Conservation (phyloP, 2,329 filamentous ascomycete genomes). For the Hypoxylon rubiginosum region DNA sequence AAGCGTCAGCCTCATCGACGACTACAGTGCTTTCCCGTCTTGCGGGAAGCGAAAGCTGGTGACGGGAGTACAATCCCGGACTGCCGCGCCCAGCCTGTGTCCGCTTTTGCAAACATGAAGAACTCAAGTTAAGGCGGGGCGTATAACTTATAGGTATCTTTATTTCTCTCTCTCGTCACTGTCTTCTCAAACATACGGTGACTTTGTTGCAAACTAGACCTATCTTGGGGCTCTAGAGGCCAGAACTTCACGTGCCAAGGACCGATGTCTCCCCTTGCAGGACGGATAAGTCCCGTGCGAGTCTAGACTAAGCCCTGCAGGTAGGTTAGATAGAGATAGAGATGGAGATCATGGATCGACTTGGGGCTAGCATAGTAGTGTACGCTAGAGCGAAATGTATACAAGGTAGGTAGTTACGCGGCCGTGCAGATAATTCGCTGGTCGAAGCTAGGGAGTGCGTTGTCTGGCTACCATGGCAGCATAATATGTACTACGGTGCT, state of each 20-base stretch:
- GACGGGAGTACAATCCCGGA: conserved; percentile 24
- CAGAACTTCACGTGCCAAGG: conserved; percentile 29
- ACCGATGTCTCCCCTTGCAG: conserved; percentile 38
- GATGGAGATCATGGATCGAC: conserved; percentile 11
- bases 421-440: conserved; percentile 8
- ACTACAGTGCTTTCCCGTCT: background rate
- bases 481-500: conserved; percentile 12
- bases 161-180: background rate
- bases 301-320: conserved; percentile 28
- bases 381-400: conserved; percentile 17
- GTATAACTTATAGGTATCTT: background rate
- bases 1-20: conserved; percentile 12
- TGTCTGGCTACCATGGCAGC: conserved; percentile 21
- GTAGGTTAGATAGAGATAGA: conserved; percentile 12
- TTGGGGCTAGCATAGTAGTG: conserved; percentile 13
- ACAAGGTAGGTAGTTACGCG: background rate
- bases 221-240: conserved; percentile 12
- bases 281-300: conserved; percentile 25
- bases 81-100: conserved; percentile 12
- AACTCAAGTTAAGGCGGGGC: background rate
- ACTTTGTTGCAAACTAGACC: background rate
- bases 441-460: conserved; percentile 19
- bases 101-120: background rate
- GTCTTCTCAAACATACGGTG: background rate
- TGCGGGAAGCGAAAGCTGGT: conserved; percentile 21